phyloP scores from a whole-genome alignment of 495 filamentous ascomycete species.

The Penicillium psychrofluorescens region DNA sequence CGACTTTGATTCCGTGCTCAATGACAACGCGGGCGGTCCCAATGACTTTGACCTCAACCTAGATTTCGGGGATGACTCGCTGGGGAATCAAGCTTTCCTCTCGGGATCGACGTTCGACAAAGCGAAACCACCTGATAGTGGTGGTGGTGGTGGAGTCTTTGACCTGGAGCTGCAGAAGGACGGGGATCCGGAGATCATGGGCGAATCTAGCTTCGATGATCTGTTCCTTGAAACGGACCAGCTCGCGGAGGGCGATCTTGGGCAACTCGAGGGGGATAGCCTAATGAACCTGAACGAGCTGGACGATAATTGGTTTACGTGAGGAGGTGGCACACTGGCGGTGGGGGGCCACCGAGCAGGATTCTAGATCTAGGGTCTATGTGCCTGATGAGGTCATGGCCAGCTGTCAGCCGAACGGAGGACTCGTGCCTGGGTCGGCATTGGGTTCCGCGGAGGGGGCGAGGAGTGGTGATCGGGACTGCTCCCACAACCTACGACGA shows the following conservation, averaged over 20 bases:
- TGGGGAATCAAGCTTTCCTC: slow-evolving; percentile 37
- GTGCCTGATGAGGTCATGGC: slow-evolving; percentile 14
- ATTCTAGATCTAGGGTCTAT: background rate
- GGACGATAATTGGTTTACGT: slow-evolving; percentile 40
- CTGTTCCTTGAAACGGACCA: slow-evolving; percentile 41
- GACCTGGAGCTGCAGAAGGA: slow-evolving; percentile 31
- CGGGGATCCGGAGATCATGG: slow-evolving; percentile 30
- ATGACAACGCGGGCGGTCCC: slow-evolving; percentile 17
- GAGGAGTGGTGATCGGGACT: too few species aligned
- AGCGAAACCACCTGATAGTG: slow-evolving; percentile 19
- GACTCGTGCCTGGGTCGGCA: too few species aligned
- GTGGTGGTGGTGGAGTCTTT: slow-evolving; percentile 29
- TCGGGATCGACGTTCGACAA: slow-evolving; percentile 27
- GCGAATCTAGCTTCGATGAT: slow-evolving; percentile 46
- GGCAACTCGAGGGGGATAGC: slow-evolving; percentile 31
- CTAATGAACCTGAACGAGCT: slow-evolving; percentile 39
- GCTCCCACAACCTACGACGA: too few species aligned
- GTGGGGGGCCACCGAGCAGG: too few species aligned
- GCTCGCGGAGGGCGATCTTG: slow-evolving; percentile 29
- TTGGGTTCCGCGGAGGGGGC: too few species aligned
- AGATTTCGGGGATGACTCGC: slow-evolving; percentile 39
- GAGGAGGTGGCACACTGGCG: background rate
- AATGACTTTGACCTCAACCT: slow-evolving; percentile 41
- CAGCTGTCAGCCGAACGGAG: slow-evolving; percentile 1
- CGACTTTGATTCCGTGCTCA: slow-evolving; percentile 33